These are phyloP conservation scores for Cokeromyces recurvatus DNA, from an alignment of 371 early-diverging fungal species.

Conservation along the genomic window DNA sequence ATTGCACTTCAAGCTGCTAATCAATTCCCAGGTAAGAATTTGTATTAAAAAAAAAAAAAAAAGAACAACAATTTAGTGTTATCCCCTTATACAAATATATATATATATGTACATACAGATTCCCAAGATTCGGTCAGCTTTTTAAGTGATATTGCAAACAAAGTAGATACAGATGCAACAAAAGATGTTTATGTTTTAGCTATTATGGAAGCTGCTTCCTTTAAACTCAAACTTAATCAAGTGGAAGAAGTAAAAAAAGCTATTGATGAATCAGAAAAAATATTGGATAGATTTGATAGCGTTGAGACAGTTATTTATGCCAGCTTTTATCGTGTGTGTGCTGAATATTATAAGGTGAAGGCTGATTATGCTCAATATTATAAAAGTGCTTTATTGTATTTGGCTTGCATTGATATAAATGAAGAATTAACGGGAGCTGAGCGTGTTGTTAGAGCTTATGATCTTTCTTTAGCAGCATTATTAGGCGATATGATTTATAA, in stretches of 20 bases:
- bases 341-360: constrained; percentile 95
- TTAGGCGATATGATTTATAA: constrained; percentile 95
- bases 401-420: constrained; percentile 86
- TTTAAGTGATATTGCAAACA: constrained; percentile 59
- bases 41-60: neutral
- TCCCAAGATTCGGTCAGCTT: constrained; percentile 62
- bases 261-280: constrained; percentile 82
- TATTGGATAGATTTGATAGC: constrained; percentile 74
- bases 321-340: constrained; percentile 89
- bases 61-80: no score
- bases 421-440: constrained; percentile 74
- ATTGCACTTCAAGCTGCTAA: constrained; percentile 75
- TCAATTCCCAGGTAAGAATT: constrained; percentile 64
- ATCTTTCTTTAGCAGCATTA: constrained; percentile 87
- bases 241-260: constrained; percentile 75
- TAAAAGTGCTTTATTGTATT: constrained; percentile 88
- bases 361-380: constrained; percentile 91
- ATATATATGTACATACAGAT: constrained; percentile 32
- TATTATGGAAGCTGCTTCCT: constrained; percentile 82
- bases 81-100: no score
- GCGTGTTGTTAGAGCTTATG: constrained; percentile 83
- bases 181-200: constrained; percentile 87
- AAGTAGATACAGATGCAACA: constrained; percentile 61
- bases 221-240: constrained; percentile 69
- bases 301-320: constrained; percentile 91